These are phyloP conservation scores for Boehmeria nivea DNA, from an alignment of 306 rosid species.

Conservation along the genomic window DNA sequence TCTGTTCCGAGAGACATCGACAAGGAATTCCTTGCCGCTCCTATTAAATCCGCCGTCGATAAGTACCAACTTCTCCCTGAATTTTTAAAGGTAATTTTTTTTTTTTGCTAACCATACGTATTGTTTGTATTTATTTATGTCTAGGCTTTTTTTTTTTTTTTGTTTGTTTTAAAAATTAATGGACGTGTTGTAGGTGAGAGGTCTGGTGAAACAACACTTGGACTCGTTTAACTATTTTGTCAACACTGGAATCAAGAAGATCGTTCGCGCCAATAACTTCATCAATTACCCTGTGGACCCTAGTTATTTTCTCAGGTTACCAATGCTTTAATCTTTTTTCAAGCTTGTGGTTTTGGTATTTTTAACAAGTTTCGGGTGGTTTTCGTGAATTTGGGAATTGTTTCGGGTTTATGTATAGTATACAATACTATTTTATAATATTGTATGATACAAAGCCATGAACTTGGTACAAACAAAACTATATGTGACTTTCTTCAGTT, in stretches of 20 bases:
- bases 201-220: constrained; percentile 89
- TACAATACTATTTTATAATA: no score
- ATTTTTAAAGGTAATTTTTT: constrained; percentile 84
- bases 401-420: no score
- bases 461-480: no score
- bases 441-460: no score
- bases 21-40: constrained; percentile 60
- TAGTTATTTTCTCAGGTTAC: constrained; percentile 46
- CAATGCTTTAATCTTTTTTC: background rate
- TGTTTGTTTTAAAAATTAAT: background rate
- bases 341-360: no score
- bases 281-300: constrained; percentile 36
- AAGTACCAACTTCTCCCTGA: constrained; percentile 85
- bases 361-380: no score
- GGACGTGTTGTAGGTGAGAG: constrained; percentile 49
- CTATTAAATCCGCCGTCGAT: constrained; percentile 70
- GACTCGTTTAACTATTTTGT: constrained; percentile 89
- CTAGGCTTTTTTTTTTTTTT: background rate
- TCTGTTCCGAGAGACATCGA: no score
- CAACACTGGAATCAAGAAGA: constrained; percentile 59
- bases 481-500: background rate
- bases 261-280: constrained; percentile 57
- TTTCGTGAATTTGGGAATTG: no score
- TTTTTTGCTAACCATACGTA: no score
- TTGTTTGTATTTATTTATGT: background rate